Base-by-base conservation (phyloP, 2,329 filamentous ascomycete species). In the Apiospora hydei region DNA sequence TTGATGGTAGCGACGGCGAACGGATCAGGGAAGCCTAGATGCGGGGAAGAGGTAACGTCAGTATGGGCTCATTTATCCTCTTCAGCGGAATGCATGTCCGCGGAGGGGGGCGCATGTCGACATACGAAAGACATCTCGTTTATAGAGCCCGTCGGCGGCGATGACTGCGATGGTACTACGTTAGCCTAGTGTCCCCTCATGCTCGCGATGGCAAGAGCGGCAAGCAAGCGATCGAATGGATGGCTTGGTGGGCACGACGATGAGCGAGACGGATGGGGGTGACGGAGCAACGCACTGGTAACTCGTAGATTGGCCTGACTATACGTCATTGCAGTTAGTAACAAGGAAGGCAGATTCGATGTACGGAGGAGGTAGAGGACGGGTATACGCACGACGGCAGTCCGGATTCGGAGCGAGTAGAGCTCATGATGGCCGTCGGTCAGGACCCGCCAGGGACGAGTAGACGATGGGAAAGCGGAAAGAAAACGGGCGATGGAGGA, bases 111-210 rank as follows among this genome's bases (percentile, higher is more conserved):
- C n/a, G 18, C 57, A 30, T 64, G 41, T n/a, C 14, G 69, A 91
- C 94, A 79, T 92, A 98, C 96, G 91, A 85, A 99, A 98, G 74
- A 99, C 95, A 94, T 99, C 96, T 85, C 96, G 92, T 88, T 98
- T 99, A 88, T 98, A 98, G 76, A 99, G 88, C 73, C 96, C 96
- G 88, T 99, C 96, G 78, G 96, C 96, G 78, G 96, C 96, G 87
- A 99, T 98, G 86, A 99, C 96, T 98, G 83, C 30, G 77, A 78
- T 75, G 68, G 24, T 26, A 46, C 26, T 34, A 72, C 72, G 81
- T 88, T 79, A 86, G 84, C 77, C 57, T 14, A 38, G 18, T 13
- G 57, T 64, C n/a, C 57, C 34, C 41, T 18, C 34, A 14, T 41
- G 13, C 18, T n/a, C 18, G 57, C 57, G 34, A 64, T 38, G 57